Conservation (phyloP, 2,329 filamentous ascomycete species). For the Arthrobotrys sinensis region DNA sequence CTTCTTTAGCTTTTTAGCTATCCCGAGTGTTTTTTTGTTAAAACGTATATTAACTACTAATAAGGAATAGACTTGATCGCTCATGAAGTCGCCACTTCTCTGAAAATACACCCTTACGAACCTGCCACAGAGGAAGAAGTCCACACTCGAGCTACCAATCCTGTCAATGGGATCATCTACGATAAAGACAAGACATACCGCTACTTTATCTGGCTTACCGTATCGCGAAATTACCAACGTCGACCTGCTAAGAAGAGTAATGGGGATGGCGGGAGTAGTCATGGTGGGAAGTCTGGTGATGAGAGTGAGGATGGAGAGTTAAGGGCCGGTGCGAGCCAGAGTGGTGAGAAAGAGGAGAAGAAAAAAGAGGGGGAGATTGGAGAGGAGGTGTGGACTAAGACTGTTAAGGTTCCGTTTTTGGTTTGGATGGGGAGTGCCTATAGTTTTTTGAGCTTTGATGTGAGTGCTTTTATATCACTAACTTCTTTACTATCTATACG, state of each 20-base stretch:
- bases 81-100: conserved; percentile 10
- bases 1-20: too few relatives aligned
- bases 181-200: conserved; percentile 32
- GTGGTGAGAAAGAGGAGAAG: neutral
- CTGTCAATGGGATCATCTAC: conserved; percentile 47
- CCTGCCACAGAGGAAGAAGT: conserved; percentile 18
- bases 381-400: conserved; percentile 20
- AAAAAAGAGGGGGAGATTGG: neutral
- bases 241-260: neutral
- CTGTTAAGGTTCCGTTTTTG: conserved; percentile 47
- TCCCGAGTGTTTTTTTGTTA: too few relatives aligned
- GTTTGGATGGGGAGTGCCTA: conserved; percentile 46
- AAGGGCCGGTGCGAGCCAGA: neutral
- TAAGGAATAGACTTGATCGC: conserved; percentile 5
- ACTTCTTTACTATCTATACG: too few relatives aligned
- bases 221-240: conserved; percentile 14
- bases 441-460: conserved; percentile 49
- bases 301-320: neutral
- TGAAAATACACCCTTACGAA: conserved; percentile 17
- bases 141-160: neutral
- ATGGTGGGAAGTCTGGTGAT: neutral
- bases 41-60: neutral
- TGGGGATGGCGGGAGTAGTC: neutral
- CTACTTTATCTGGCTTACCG: conserved; percentile 55
- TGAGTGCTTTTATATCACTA: neutral